Evolutionary conservation across 108 stramenopile genomes (phyloP).

Genomic region (Schizochytrium sp.): DNA sequence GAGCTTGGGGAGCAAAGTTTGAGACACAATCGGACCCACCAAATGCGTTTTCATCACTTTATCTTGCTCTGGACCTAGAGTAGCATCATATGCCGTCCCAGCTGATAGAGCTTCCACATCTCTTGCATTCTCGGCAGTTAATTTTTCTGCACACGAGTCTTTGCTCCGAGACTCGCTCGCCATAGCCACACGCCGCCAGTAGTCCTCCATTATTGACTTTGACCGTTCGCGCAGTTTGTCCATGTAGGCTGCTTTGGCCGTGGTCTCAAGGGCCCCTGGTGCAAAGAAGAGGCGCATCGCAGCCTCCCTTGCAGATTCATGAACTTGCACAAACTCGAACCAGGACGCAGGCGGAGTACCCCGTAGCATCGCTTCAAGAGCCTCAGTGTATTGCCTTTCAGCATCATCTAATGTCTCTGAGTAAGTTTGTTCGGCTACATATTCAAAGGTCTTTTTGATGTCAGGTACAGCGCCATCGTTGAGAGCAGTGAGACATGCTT

Average conservation of each 20-base stretch:
- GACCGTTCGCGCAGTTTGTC: neutral
- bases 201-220: neutral
- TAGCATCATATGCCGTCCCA: neutral
- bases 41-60: neutral
- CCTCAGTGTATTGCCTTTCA: conserved; percentile 36
- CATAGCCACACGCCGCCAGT: neutral
- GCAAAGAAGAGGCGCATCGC: conserved; percentile 6
- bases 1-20: neutral
- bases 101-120: neutral
- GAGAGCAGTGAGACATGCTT: conserved; percentile 56
- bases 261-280: neutral
- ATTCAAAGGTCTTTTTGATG: conserved; percentile 67
- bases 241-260: conserved; percentile 17
- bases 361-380: neutral
- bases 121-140: neutral
- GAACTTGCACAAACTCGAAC: neutral
- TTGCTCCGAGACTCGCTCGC: neutral
- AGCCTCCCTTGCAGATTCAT: neutral
- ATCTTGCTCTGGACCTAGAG: conserved; percentile 11
- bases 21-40: neutral
- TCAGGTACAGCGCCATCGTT: conserved; percentile 61
- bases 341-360: neutral
- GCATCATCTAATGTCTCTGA: conserved; percentile 7
- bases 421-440: conserved; percentile 59
- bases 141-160: neutral